phyloP scores from a whole-genome alignment of 1,139 yeast species.

The Diutina siamensis region DNA sequence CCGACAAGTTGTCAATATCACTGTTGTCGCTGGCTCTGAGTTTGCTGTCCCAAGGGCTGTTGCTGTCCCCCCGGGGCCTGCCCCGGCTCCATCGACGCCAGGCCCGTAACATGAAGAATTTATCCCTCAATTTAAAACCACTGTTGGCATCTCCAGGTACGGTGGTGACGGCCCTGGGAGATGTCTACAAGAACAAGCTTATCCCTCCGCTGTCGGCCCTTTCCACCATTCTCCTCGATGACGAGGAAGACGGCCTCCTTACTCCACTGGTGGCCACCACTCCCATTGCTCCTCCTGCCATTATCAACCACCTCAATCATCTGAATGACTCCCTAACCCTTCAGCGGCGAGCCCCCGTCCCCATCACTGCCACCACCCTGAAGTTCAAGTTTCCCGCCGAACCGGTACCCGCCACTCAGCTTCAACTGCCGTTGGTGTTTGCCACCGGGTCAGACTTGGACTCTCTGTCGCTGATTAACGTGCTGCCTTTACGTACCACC shows the following conservation, averaged over 20 bases:
- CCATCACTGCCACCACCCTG: neutral
- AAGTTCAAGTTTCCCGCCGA: neutral
- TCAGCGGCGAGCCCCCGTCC: neutral
- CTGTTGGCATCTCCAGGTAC: conserved; percentile 1
- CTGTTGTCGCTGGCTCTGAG: neutral
- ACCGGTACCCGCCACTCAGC: neutral
- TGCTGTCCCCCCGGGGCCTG: neutral
- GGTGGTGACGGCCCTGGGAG: conserved; percentile 3
- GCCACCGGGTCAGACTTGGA: neutral
- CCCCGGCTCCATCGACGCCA: neutral
- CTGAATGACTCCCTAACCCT: neutral
- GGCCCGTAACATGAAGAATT: conserved; percentile 2
- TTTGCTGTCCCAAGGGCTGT: neutral
- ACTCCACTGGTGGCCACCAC: neutral
- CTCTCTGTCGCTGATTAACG: neutral
- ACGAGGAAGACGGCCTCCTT: neutral
- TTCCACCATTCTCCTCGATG: neutral
- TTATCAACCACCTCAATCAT: neutral
- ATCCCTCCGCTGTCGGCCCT: neutral
- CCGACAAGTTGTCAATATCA: neutral
- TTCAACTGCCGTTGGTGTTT: neutral
- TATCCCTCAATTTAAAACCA: neutral
- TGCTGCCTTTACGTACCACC: neutral
- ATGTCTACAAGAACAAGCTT: neutral
- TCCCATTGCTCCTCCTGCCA: neutral